Percentiles rank a stretch among this genome's conserved stretches.
Evolutionary conservation across 2,329 filamentous ascomycete species (phyloP).

Genomic region (Diplodia seriata): DNA sequence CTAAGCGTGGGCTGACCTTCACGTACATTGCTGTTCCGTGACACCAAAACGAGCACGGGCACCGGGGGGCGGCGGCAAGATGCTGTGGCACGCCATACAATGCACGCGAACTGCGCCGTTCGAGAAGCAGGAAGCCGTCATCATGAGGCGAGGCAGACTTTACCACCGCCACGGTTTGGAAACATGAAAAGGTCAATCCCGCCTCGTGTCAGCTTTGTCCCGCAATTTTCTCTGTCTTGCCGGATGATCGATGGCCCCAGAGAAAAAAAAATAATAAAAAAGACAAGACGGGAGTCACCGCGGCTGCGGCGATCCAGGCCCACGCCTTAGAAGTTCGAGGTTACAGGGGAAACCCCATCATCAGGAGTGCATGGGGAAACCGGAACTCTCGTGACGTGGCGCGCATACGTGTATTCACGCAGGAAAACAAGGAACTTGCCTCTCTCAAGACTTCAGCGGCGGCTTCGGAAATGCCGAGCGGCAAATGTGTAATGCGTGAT

Average conservation of each 20-base stretch:
- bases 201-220: not conserved
- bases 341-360: not conserved
- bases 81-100: not conserved
- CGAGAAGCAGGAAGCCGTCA: not conserved
- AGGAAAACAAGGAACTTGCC: not conserved
- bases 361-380: not conserved
- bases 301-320: not conserved
- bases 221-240: not conserved
- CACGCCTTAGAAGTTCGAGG: not conserved
- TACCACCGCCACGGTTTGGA: not conserved
- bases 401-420: not conserved
- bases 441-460: not conserved
- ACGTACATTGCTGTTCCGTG: not conserved
- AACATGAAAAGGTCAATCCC: not conserved
- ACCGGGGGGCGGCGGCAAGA: not conserved
- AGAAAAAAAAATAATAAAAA: not conserved
- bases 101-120: not conserved
- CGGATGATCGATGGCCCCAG: too few relatives aligned
- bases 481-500: not conserved
- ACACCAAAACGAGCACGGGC: not conserved
- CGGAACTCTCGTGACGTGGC: not conserved
- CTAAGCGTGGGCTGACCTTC: not conserved
- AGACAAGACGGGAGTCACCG: not conserved
- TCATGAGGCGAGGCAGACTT: not conserved
- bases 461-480: not conserved